These are phyloP conservation scores for Exobasidium cylindrosporum DNA, from an alignment of 1,284 basidiomycete genomes.

Conservation along the genomic window DNA sequence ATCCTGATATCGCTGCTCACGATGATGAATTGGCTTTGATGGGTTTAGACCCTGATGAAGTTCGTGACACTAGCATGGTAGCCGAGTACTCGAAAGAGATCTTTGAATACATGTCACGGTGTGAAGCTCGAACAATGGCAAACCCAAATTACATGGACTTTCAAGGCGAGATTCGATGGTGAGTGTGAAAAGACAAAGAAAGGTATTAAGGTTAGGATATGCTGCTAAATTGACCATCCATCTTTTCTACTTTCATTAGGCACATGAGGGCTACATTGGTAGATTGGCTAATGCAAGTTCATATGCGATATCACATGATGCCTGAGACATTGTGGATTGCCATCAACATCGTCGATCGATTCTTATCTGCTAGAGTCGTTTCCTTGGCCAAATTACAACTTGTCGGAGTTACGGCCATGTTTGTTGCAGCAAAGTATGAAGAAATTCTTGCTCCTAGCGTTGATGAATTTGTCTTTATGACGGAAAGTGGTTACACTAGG, in stretches of 20 bases:
- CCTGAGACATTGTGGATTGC: conserved; percentile 69
- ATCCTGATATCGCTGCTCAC: conserved; percentile 40
- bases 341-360: conserved; percentile 67
- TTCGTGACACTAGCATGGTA: conserved; percentile 92
- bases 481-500: conserved; percentile 81
- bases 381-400: conserved; percentile 66
- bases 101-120: conserved; percentile 80
- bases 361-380: conserved; percentile 65
- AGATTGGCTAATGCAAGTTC: conserved; percentile 65
- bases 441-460: conserved; percentile 54
- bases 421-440: conserved; percentile 66
- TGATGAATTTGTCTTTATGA: conserved; percentile 63
- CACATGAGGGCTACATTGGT: conserved; percentile 53
- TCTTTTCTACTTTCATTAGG: not conserved
- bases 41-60: conserved; percentile 61
- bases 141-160: conserved; percentile 89
- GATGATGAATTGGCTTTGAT: conserved; percentile 50
- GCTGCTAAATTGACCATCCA: too few relatives aligned
- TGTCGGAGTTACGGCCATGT: conserved; percentile 67
- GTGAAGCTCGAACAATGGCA: conserved; percentile 81
- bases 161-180: conserved; percentile 92
- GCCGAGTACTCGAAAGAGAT: conserved; percentile 97
- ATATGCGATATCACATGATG: conserved; percentile 67
- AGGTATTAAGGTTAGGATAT: too few relatives aligned
- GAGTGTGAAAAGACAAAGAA: too few relatives aligned